Percentiles rank a stretch among this genome's conserved stretches.
phyloP scores from a whole-genome alignment of 2,329 filamentous ascomycete species.

The Trichophyton verrucosum region DNA sequence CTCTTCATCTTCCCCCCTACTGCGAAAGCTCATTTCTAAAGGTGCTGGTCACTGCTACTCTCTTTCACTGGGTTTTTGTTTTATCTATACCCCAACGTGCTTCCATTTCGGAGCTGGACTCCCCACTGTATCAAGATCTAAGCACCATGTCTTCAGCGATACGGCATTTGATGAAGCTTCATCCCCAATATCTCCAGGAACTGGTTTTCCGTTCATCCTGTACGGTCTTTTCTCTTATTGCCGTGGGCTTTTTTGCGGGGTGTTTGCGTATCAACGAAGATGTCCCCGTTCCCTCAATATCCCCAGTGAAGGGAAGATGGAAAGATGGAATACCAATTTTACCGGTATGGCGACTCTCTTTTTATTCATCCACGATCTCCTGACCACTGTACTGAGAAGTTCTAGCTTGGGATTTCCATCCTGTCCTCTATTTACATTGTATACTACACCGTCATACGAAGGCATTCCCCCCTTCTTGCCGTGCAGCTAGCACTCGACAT shows the following conservation, averaged over 20 bases:
- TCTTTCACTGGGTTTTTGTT: not conserved
- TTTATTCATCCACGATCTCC: not conserved
- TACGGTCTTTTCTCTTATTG: constrained; percentile 16
- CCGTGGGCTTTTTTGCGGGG: constrained; percentile 19
- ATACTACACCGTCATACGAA: constrained; percentile 11
- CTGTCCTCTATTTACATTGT: constrained; percentile 15
- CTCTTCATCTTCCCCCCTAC: not conserved
- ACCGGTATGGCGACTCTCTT: constrained; percentile 14
- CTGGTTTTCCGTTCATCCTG: constrained; percentile 16
- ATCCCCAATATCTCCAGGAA: constrained; percentile 11
- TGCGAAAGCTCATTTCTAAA: not conserved
- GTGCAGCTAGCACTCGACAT: not conserved
- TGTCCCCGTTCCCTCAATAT: not conserved
- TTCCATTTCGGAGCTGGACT: not conserved
- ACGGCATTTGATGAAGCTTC: not conserved
- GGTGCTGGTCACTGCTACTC: not conserved
- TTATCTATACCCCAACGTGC: not conserved
- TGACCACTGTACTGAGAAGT: not conserved
- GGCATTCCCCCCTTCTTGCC: not conserved
- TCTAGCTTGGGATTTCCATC: constrained; percentile 14
- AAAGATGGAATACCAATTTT: constrained; percentile 22
- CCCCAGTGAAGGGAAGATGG: constrained; percentile 19
- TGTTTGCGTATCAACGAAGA: constrained; percentile 20
- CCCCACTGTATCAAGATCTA: not conserved
- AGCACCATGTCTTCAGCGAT: not conserved